Base-by-base conservation (phyloP, 2,329 filamentous ascomycete genomes). In the Pseudocercospora cruenta region DNA sequence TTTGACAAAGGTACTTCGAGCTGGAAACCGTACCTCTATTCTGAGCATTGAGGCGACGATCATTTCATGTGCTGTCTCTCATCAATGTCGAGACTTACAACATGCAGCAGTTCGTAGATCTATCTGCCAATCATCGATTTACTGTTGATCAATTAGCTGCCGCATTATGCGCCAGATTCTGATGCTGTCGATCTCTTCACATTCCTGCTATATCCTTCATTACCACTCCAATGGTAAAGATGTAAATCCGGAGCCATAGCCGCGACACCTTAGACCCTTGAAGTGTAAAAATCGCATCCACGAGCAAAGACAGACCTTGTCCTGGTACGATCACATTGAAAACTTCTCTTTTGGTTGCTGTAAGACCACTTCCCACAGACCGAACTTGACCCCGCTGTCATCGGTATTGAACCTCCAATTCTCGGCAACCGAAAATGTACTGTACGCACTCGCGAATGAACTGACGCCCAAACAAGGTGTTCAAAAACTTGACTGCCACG, bases 101-200 rank as follows among this genome's bases (percentile, higher is more conserved):
- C 39, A 3, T 59, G 57, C 57, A 43, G 57, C 57, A 47, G 57
- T 59, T 59, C 10, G 57, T 59, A 59, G 57, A 59, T 59, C 57
- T 16, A 28, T 43, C 51, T 55, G 26, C 49, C 51, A 55, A 55
- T 55, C 51, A 33, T 55, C n/a, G 19, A 36, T 22, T 36, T 43
- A 43, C 55, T 58, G 55, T 21, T 36, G 31, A 58, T 22, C 31
- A 24, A 21, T 7, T 22, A 19, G 28, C 55, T 58, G 31, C 55
- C 55, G 55, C 55, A 14, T 58, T 58, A 36, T 4, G 55, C 55
- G 55, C 31, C 28, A 22, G 28, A 39, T 19, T 58, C 16, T 26
- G 26, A 21, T 58, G 9, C 10, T 9, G 55, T 31, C 24, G 26
- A 31, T 55, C 51, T 55, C 26, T 55, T 31, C 24, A 26, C 51